Conservation (phyloP, 805 yeast species). For the Cyberlindnera xishuangbannaensis region DNA sequence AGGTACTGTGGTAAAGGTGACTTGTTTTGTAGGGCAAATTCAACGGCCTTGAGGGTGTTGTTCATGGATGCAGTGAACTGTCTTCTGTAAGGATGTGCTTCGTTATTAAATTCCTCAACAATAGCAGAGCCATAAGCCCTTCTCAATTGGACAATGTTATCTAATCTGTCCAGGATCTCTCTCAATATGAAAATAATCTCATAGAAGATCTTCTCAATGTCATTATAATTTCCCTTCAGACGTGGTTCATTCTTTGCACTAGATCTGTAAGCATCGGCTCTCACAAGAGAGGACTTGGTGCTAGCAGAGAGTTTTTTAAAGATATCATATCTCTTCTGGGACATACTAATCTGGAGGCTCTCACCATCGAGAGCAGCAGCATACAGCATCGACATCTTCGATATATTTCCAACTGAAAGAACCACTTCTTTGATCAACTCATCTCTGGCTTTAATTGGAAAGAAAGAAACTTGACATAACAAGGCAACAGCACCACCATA, state of each 20-base stretch:
- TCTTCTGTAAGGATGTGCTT: slow-evolving; percentile 38
- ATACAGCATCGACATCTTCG: slow-evolving; percentile 32
- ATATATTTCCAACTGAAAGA: slow-evolving; percentile 33
- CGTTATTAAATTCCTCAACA: slow-evolving; percentile 36
- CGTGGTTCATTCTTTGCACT: slow-evolving; percentile 42
- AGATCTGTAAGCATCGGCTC: slow-evolving; percentile 37
- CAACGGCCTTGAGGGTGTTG: slow-evolving; percentile 35
- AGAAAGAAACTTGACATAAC: slow-evolving; percentile 38
- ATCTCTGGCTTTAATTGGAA: slow-evolving; percentile 44
- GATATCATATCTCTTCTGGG: slow-evolving; percentile 27
- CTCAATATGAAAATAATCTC: slow-evolving; percentile 41
- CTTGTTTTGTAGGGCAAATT: slow-evolving; percentile 38
- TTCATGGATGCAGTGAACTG: slow-evolving; percentile 38
- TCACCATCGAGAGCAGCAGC: slow-evolving; percentile 36
- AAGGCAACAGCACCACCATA: slow-evolving; percentile 45
- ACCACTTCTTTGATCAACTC: slow-evolving; percentile 38
- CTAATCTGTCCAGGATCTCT: slow-evolving; percentile 42
- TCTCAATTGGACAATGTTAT: slow-evolving; percentile 38
- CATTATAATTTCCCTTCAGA: slow-evolving; percentile 39
- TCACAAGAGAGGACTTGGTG: slow-evolving; percentile 32
- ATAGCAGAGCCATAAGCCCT: slow-evolving; percentile 40
- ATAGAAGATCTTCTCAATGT: slow-evolving; percentile 32
- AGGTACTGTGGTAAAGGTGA: slow-evolving; percentile 45
- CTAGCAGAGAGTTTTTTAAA: slow-evolving; percentile 30
- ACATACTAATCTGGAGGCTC: slow-evolving; percentile 19